These are phyloP conservation scores for Garcia nutans DNA, from an alignment of 345 rosid species.

Conservation along the genomic window DNA sequence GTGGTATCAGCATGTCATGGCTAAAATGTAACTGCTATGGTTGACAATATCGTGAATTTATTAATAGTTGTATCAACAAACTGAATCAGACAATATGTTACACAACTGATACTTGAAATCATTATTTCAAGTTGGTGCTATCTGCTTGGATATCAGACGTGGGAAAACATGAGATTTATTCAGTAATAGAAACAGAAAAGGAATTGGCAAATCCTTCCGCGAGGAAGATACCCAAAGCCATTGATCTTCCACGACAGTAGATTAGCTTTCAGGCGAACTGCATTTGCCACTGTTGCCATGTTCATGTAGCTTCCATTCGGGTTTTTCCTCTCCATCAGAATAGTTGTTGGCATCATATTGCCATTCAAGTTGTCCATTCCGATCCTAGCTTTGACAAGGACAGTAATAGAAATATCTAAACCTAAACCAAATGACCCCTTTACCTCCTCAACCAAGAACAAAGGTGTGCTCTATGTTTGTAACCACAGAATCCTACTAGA, in stretches of 20 bases:
- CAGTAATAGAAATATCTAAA: slow-evolving; percentile 25
- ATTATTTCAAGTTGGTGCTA: no score
- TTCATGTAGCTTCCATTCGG: slow-evolving; percentile 79
- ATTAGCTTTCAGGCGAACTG: slow-evolving; percentile 58
- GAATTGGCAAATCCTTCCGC: slow-evolving; percentile 52
- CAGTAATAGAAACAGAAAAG: slow-evolving; percentile 48
- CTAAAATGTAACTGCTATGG: no score
- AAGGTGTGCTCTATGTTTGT: slow-evolving; percentile 50
- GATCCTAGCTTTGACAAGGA: slow-evolving; percentile 35
- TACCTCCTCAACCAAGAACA: slow-evolving; percentile 8
- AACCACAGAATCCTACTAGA: slow-evolving; percentile 79
- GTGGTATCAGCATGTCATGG: no score
- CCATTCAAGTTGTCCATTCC: slow-evolving; percentile 48
- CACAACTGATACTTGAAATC: no score
- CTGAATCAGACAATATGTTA: no score
- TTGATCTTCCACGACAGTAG: slow-evolving; percentile 79
- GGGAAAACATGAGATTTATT: slow-evolving; percentile 50
- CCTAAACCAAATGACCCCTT: slow-evolving; percentile 14
- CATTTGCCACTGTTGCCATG: slow-evolving; percentile 42
- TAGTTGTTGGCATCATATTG: slow-evolving; percentile 33
- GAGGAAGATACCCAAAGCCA: slow-evolving; percentile 52
- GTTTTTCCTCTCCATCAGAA: slow-evolving; percentile 36
- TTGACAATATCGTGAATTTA: no score
- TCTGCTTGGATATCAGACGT: neutral
- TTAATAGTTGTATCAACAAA: no score